Evolutionary conservation across 768 basidiomycete species (phyloP).

Genomic region (Psilocybe cyanescens): DNA sequence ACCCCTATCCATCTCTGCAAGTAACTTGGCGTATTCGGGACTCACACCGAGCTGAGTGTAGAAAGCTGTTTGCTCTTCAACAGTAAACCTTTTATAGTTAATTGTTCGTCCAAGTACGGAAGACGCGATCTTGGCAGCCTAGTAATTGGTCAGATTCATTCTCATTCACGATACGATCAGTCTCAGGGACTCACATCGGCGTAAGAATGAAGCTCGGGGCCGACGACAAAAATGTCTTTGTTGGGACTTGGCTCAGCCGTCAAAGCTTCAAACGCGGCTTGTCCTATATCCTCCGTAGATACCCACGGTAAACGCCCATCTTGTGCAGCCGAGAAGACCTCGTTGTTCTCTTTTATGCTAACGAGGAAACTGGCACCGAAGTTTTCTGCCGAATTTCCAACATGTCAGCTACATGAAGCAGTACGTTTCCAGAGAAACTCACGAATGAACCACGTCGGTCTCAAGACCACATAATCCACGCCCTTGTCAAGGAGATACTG

Average conservation of each 20-base stretch:
- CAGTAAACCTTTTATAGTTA: slow-evolving; percentile 23
- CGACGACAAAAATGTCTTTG: slow-evolving; percentile 13
- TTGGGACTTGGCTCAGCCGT: slow-evolving; percentile 21
- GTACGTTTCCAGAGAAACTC: background rate
- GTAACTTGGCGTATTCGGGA: slow-evolving; percentile 15
- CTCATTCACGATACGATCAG: background rate
- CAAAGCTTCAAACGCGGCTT: slow-evolving; percentile 29
- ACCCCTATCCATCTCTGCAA: slow-evolving; percentile 15
- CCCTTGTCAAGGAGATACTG: slow-evolving; percentile 26
- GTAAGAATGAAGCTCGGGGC: slow-evolving; percentile 19
- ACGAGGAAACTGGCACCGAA: slow-evolving; percentile 21
- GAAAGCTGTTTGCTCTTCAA: slow-evolving; percentile 16
- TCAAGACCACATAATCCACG: slow-evolving; percentile 29
- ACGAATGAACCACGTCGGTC: slow-evolving; percentile 37
- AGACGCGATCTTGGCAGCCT: slow-evolving; percentile 30
- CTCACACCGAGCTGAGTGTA: slow-evolving; percentile 5
- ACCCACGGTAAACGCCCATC: slow-evolving; percentile 28
- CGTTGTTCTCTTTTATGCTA: slow-evolving; percentile 26
- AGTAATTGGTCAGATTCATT: background rate
- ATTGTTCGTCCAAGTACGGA: slow-evolving; percentile 29
- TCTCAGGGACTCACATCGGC: slow-evolving; percentile 12
- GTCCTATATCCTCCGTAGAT: slow-evolving; percentile 32
- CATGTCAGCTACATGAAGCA: too few species aligned
- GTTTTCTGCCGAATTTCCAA: slow-evolving; percentile 29
- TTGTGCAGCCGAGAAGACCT: slow-evolving; percentile 22